Base-by-base conservation (phyloP, 495 filamentous ascomycete genomes). In the Podospora bellae-mahoneyi region DNA sequence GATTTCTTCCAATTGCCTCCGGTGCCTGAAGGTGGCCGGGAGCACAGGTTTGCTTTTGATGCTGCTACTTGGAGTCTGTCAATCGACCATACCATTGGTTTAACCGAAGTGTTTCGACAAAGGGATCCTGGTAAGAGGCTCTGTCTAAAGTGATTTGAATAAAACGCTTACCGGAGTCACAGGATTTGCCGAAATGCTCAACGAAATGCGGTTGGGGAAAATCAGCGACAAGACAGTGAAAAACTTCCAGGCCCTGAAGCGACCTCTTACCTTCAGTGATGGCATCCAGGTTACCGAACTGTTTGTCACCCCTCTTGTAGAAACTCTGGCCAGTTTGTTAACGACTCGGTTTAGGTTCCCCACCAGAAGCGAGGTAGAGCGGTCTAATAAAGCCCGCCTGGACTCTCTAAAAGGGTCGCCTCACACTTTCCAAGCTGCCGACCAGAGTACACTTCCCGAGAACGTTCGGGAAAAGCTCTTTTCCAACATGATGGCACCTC, bases 1-100 rank as follows among this genome's bases (percentile, higher is more conserved):
- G 95, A 99, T 75, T 99, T 98, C 78, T 99, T 98, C 78, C 95
- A 99, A 78, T 77, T 99, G 16, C 95, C 95, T 4, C 95, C 95
- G 2, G 95, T 99, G 2, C 93, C 95, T 4, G 96, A 83, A 23
- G 76, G 72, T 56, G 78, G 78, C 23, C 85, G 86, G 58, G 82
- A 89, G 16, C 85, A 88, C 56, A 97, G 92, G 75, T 99, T 99
- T 77, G 89, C 93, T 1, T 99, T 99, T 73, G 90, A 96, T 69
- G 94, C 94, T 7, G 87, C 86, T 3, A 94, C 92, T 0, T 99
- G 95, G 95, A 90, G 84, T 69, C 95, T 93, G 19, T 89, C 90
- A 10, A 94, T 99, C 63, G 89, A 96, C 72, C 96, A 98, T 74
- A 99, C 95, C 1, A 97, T 99, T 76, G 92, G 93, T 19, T 78